These are phyloP conservation scores for Luvunga scandens DNA, from an alignment of 345 rosid genomes.

Conservation along the genomic window DNA sequence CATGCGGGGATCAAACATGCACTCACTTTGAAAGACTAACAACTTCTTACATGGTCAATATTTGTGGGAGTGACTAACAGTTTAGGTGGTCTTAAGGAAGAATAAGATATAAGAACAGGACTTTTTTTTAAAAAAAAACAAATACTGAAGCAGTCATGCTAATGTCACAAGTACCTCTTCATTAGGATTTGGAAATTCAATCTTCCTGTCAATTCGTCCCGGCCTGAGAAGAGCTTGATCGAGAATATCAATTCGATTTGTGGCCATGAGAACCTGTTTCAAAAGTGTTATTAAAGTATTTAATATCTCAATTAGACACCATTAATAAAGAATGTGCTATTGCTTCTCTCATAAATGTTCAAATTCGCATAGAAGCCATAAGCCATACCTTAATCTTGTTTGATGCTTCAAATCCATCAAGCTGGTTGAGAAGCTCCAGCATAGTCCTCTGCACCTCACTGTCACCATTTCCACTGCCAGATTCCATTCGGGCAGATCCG, in stretches of 20 bases:
- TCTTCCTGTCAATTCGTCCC: conserved; percentile 95
- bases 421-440: conserved; percentile 99
- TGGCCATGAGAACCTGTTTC: conserved; percentile 96
- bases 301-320: neutral
- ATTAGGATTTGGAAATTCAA: conserved; percentile 97
- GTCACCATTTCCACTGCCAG: conserved; percentile 99
- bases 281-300: neutral
- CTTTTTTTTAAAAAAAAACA: neutral
- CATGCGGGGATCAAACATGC: neutral
- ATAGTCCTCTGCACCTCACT: conserved; percentile 97
- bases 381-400: conserved; percentile 88
- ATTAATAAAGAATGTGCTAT: neutral
- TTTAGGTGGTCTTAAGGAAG: neutral
- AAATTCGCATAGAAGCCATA: neutral
- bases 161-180: conserved; percentile 54
- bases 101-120: neutral
- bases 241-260: conserved; percentile 93
- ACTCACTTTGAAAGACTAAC: neutral
- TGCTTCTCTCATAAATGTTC: neutral
- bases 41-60: neutral
- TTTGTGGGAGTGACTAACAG: neutral
- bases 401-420: conserved; percentile 98
- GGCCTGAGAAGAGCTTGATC: conserved; percentile 99
- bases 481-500: conserved; percentile 99
- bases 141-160: neutral